These are phyloP conservation scores for Medicago lupulina DNA, from an alignment of 306 rosid species.

Conservation along the genomic window DNA sequence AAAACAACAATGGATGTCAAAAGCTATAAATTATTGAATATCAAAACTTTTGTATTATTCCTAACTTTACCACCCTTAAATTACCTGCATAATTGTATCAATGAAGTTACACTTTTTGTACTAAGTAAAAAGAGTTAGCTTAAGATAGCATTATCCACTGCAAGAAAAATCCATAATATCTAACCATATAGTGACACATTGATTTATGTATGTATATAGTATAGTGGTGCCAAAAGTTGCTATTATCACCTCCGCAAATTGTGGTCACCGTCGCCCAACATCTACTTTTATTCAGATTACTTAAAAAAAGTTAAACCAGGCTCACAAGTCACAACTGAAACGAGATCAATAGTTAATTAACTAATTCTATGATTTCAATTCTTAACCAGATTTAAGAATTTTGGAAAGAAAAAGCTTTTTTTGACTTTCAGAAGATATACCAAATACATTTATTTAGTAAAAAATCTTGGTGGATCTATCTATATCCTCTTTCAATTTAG, in stretches of 20 bases:
- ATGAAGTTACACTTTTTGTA: too few species aligned
- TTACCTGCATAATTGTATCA: background rate
- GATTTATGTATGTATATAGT: background rate
- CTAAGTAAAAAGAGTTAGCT: background rate
- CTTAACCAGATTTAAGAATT: constrained; percentile 22
- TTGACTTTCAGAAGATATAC: constrained; percentile 21
- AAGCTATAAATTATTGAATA: too few species aligned
- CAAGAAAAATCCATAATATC: constrained; percentile 21
- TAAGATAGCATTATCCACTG: background rate
- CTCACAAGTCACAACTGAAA: constrained; percentile 5
- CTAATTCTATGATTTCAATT: background rate
- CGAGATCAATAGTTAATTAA: constrained; percentile 32
- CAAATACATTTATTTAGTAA: background rate
- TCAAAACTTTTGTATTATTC: too few species aligned
- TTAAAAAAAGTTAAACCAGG: background rate
- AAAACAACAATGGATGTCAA: too few species aligned
- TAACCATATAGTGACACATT: constrained; percentile 14
- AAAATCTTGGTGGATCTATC: constrained; percentile 28
- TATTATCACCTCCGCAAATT: constrained; percentile 45
- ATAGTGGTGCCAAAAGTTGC: constrained; percentile 48
- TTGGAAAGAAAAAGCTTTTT: background rate
- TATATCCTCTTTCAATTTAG: constrained; percentile 19
- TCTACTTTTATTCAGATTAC: constrained; percentile 44
- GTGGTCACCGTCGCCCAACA: constrained; percentile 46
- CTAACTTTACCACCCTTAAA: too few species aligned